phyloP scores from a whole-genome alignment of 2,329 filamentous ascomycete genomes.

The Aspergillus quadrilineatus region DNA sequence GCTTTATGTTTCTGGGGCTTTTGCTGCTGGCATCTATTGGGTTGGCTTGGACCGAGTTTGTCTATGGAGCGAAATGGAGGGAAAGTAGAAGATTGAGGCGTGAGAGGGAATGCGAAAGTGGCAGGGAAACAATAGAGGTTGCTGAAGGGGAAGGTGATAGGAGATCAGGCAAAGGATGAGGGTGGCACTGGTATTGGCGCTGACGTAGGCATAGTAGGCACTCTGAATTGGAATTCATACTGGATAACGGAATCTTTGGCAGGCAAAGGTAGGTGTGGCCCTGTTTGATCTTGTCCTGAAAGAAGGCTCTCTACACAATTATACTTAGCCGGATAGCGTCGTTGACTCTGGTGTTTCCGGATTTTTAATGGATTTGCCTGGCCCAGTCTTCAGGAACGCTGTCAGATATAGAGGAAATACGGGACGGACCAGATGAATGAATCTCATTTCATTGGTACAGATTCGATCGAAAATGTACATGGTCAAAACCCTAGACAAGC shows the following conservation, averaged over 20 bases:
- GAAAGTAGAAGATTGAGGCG: slow-evolving; percentile 1
- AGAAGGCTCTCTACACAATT: too few relatives aligned
- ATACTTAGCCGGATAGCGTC: too few relatives aligned
- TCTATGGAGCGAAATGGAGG: slow-evolving; percentile 24
- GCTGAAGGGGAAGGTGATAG: slow-evolving; percentile 2
- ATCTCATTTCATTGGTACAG: slow-evolving; percentile 11
- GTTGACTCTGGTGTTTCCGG: too few relatives aligned
- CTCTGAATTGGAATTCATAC: too few relatives aligned
- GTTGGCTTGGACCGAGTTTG: slow-evolving; percentile 19
- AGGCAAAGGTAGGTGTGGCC: too few relatives aligned
- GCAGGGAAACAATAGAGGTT: slow-evolving; percentile 15
- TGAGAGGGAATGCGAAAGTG: neutral
- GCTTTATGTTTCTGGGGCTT: slow-evolving; percentile 27
- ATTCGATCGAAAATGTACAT: slow-evolving; percentile 12
- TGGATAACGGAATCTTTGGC: too few relatives aligned
- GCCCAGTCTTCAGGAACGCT: neutral
- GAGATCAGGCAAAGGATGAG: neutral
- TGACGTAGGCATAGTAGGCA: neutral
- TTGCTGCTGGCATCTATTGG: slow-evolving; percentile 17
- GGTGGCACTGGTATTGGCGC: too few relatives aligned
- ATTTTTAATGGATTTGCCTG: neutral
- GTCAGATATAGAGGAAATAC: neutral
- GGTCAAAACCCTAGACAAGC: slow-evolving; percentile 7
- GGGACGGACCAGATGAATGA: slow-evolving; percentile 1
- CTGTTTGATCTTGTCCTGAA: too few relatives aligned